Evolutionary conservation across 2,329 filamentous ascomycete species (phyloP).

Genomic region (Clarireedia monteithiana): DNA sequence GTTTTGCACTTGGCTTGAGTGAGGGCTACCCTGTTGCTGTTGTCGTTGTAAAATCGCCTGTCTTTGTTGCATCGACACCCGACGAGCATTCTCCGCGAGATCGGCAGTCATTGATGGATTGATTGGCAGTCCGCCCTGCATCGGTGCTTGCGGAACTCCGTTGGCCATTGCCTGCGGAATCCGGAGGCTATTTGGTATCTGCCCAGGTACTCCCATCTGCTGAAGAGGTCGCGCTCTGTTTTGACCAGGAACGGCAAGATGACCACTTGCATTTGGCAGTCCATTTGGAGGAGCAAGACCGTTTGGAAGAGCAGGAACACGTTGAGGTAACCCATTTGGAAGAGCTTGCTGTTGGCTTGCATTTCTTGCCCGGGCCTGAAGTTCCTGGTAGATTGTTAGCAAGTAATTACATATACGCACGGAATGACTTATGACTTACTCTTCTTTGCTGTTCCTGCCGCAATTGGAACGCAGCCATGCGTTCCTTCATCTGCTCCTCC

Average conservation of each 20-base stretch:
- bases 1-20: conserved; percentile 25
- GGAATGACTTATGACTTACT: conserved; percentile 35
- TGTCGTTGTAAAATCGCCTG: conserved; percentile 26
- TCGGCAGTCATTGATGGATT: conserved; percentile 43
- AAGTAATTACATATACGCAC: not conserved
- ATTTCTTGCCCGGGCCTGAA: conserved; percentile 22
- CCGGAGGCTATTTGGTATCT: conserved; percentile 25
- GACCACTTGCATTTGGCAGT: conserved; percentile 13
- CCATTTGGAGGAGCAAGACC: conserved; percentile 15
- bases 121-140: conserved; percentile 55
- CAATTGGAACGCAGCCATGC: conserved; percentile 41
- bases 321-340: conserved; percentile 7
- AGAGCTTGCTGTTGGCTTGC: conserved; percentile 14
- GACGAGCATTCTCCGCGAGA: conserved; percentile 55
- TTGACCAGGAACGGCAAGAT: conserved; percentile 24
- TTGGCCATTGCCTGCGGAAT: conserved; percentile 40
- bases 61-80: conserved; percentile 39
- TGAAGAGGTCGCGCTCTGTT: conserved; percentile 23
- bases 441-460: conserved; percentile 40
- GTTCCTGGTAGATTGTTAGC: conserved; percentile 34
- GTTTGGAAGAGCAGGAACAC: conserved; percentile 16
- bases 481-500: conserved; percentile 60
- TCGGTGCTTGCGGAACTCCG: conserved; percentile 60
- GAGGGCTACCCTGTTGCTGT: conserved; percentile 22
- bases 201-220: conserved; percentile 29